These are phyloP conservation scores for Ogataea henricii DNA, from an alignment of 805 yeast genomes.

Conservation along the genomic window DNA sequence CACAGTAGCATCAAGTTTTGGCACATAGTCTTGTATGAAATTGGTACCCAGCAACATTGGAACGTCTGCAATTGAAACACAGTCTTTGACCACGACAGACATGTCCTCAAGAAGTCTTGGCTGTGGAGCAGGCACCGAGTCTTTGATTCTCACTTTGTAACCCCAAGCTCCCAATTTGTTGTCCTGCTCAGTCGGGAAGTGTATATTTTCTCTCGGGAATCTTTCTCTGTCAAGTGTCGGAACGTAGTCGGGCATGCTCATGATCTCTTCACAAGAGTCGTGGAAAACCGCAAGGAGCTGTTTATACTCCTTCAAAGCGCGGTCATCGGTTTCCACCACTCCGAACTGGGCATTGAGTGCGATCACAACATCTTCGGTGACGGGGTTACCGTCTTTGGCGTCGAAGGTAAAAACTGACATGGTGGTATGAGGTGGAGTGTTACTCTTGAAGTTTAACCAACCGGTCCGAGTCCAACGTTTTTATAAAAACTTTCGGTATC, in stretches of 20 bases:
- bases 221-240: constrained; percentile 32
- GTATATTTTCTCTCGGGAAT: constrained; percentile 35
- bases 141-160: constrained; percentile 26
- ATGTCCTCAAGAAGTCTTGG: constrained; percentile 28
- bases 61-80: constrained; percentile 36
- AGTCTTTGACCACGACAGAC: constrained; percentile 37
- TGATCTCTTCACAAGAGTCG: constrained; percentile 26
- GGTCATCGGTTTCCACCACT: constrained; percentile 16
- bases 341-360: constrained; percentile 20
- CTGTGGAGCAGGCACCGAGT: constrained; percentile 15
- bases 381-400: constrained; percentile 26
- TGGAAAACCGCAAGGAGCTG: constrained; percentile 33
- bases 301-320: constrained; percentile 25
- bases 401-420: constrained; percentile 34
- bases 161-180: constrained; percentile 38
- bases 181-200: constrained; percentile 22
- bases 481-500: neutral
- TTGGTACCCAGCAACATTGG: constrained; percentile 40
- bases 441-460: no score
- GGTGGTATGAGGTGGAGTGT: neutral
- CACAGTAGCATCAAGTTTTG: constrained; percentile 38
- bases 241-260: constrained; percentile 33
- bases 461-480: no score
- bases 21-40: constrained; percentile 31
- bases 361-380: constrained; percentile 22